Percentiles rank a stretch among this genome's conserved stretches.
These are phyloP conservation scores for Arthonia radiata DNA, from an alignment of 495 filamentous ascomycete species.

Conservation along the genomic window DNA sequence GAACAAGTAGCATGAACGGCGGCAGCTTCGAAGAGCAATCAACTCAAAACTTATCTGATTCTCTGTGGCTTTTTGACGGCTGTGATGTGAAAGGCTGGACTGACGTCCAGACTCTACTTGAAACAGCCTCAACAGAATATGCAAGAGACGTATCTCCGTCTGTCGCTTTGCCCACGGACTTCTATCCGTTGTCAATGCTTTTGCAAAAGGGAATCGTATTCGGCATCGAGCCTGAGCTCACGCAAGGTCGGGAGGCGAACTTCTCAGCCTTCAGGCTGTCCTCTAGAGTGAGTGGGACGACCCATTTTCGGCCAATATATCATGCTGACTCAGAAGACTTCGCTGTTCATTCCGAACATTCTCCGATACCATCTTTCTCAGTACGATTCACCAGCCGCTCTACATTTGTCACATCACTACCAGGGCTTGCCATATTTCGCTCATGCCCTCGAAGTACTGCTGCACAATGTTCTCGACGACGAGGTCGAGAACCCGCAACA, in stretches of 20 bases:
- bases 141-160: conserved; percentile 31
- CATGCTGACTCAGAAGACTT: conserved; percentile 15
- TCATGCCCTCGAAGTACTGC: conserved; percentile 73
- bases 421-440: conserved; percentile 70
- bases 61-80: conserved; percentile 87
- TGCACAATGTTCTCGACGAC: conserved; percentile 84
- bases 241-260: conserved; percentile 68
- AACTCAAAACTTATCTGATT: conserved; percentile 49
- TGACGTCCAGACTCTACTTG: conserved; percentile 69
- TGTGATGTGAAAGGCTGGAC: conserved; percentile 59
- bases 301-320: too few species aligned
- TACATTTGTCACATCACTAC: conserved; percentile 58
- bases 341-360: conserved; percentile 68
- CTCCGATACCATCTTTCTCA: conserved; percentile 49
- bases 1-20: too few species aligned
- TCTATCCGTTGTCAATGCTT: conserved; percentile 78
- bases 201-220: conserved; percentile 67
- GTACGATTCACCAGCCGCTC: conserved; percentile 43
- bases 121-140: conserved; percentile 33
- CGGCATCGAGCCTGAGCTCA: conserved; percentile 74
- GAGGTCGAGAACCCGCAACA: conserved; percentile 48
- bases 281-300: conserved; percentile 12
- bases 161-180: conserved; percentile 49
- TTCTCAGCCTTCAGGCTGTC: conserved; percentile 53
- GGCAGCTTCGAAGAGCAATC: too few species aligned